Evolutionary conservation across 352 stramenopile genomes (phyloP), one percentile per base, ranked within the genome.

Genomic region (Aphanomyces stellatus): DNA sequence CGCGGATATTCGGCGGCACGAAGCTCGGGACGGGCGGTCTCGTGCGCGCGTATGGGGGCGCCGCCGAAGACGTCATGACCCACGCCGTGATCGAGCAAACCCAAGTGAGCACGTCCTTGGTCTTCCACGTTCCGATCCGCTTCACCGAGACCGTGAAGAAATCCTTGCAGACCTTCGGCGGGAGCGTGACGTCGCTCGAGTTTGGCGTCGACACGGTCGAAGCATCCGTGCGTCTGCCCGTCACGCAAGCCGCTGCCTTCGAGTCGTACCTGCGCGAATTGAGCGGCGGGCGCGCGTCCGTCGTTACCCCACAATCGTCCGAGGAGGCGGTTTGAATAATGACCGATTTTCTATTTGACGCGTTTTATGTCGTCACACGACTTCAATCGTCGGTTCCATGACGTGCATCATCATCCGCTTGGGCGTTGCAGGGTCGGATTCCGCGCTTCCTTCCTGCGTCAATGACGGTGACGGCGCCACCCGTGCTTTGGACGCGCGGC

Each of bases 1-100:
- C 82, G 25, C 71, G 84, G 8, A 81, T 92, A 34, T 92, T 89
- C 59, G 84, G 84, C 19, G 84, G 84, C 30, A 85, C 80, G 8
- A 82, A 88, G 53, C 76, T 92, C 17, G 84, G 84, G 33, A 82
- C 80, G 0, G 84, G 84, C 49, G 84, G 84, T 1, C 73, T 92
- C 42, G 85, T 88, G 40, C 79, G 84, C 62, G 84, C 84, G 42
- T 92, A 92, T 65, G 76, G 77, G 46, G 70, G 76, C 5, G 80
- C 80, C 13, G 84, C 84, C 15, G 75, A 85, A 41, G 75, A 86
- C 56, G 63, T 77, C 48, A 72, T 92, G 3, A 77, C 85, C 30
- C 48, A 77, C 17, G 75, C 76, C 0, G 72, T 85, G 65, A 74
- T 90, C 41, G 48, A 88, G 37, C 74, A 88, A 24, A 67, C 30